A percentile compares a stretch with the other conserved stretches of the same genome.
These are phyloP conservation scores for Eremochloa ophiuroides DNA, from an alignment of 176 grass and related monocot genomes.

Conservation along the genomic window DNA sequence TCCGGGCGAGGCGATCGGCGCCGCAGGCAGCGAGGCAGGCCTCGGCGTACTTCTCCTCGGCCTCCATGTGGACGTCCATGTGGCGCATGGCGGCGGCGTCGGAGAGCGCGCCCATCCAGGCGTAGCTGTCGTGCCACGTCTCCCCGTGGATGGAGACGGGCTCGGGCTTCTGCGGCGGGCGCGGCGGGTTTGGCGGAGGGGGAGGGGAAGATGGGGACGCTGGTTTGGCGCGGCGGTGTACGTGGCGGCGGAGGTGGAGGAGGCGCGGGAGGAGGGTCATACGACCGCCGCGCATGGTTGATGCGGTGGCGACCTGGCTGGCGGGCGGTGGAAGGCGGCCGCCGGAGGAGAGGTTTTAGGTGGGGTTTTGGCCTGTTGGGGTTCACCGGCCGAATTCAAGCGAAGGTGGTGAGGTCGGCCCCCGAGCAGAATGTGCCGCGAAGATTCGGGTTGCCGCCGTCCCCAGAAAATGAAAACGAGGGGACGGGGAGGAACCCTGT, in stretches of 20 bases:
- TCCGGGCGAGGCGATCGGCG: conserved; percentile 68
- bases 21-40: conserved; percentile 64
- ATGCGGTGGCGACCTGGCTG: neutral
- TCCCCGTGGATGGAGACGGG: conserved; percentile 49
- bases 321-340: neutral
- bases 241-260: conserved; percentile 24
- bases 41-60: conserved; percentile 89
- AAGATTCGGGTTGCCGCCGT: too few species aligned
- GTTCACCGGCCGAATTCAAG: too few species aligned
- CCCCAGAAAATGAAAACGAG: too few species aligned
- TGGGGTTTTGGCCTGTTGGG: conserved; percentile 17
- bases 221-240: conserved; percentile 34
- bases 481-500: too few species aligned
- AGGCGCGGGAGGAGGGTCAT: conserved; percentile 29
- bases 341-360: conserved; percentile 22
- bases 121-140: conserved; percentile 66
- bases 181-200: conserved; percentile 31
- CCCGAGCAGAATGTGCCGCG: too few species aligned
- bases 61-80: conserved; percentile 93
- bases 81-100: conserved; percentile 91
- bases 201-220: neutral
- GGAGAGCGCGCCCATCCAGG: conserved; percentile 71
- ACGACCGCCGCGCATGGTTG: conserved; percentile 33
- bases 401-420: too few species aligned
- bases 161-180: conserved; percentile 54